These are phyloP conservation scores for Diaporthe helianthi DNA, from an alignment of 2,329 filamentous ascomycete species.

Conservation along the genomic window DNA sequence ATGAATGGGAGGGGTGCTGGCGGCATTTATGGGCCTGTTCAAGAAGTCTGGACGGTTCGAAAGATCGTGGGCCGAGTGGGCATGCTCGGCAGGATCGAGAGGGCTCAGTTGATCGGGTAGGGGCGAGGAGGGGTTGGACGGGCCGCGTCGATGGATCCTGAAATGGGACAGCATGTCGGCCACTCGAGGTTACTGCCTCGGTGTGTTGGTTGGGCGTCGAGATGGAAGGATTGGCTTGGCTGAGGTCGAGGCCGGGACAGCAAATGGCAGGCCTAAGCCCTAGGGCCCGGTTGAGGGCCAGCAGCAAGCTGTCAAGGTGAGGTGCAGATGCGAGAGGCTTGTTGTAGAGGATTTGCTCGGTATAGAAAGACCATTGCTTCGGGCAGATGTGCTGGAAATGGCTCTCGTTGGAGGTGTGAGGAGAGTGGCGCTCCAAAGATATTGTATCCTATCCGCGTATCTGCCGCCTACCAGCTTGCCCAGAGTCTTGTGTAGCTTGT, in stretches of 20 bases:
- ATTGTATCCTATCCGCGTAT: neutral
- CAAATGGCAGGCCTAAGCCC: conserved; percentile 4
- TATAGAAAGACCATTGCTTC: conserved; percentile 32
- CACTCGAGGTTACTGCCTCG: conserved; percentile 1
- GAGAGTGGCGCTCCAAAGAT: neutral
- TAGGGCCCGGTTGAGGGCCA: conserved; percentile 25
- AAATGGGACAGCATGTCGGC: conserved; percentile 42
- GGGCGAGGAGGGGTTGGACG: conserved; percentile 63
- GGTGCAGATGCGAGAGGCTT: conserved; percentile 10
- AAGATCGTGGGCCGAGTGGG: conserved; percentile 51
- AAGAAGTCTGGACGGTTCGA: conserved; percentile 44
- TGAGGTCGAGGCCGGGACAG: conserved; percentile 21
- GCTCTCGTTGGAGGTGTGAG: neutral
- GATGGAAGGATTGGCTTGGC: conserved; percentile 8
- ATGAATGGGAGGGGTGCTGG: conserved; percentile 54
- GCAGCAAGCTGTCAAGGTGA: conserved; percentile 12
- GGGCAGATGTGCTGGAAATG: neutral
- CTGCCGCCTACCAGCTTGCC: neutral
- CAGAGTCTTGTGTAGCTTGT: neutral
- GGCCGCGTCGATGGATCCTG: conserved; percentile 64
- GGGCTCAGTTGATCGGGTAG: conserved; percentile 52
- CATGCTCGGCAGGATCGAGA: conserved; percentile 50
- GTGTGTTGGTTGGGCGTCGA: conserved; percentile 11
- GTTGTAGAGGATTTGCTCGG: neutral
- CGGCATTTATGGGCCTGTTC: conserved; percentile 45